Percentiles rank a stretch among this genome's conserved stretches.
Conservation (phyloP, 2,329 filamentous ascomycete species). For the Penicillium sp. region DNA sequence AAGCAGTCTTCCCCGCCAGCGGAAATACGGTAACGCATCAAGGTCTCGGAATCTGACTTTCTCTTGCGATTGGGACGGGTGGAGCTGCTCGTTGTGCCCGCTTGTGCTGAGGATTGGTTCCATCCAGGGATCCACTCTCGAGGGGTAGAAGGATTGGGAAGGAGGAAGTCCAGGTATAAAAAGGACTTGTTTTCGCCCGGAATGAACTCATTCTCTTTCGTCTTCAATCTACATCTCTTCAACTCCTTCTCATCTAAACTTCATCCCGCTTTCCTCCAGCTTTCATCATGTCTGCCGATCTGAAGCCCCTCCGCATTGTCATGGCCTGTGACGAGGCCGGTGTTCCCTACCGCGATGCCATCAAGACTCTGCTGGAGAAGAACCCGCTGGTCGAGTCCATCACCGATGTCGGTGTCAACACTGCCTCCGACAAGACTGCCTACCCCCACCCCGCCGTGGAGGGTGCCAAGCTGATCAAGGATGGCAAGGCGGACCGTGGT, state of each 20-base stretch:
- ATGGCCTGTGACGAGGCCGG: constrained; percentile 67
- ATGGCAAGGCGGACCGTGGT: constrained; percentile 62
- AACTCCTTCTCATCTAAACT: neutral
- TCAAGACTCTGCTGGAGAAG: constrained; percentile 65
- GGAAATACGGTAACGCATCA: too few species aligned
- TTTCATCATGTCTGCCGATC: constrained; percentile 29
- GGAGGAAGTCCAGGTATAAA: constrained; percentile 7
- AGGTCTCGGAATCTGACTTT: constrained; percentile 5
- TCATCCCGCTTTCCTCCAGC: neutral
- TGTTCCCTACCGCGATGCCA: constrained; percentile 68
- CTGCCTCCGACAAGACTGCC: constrained; percentile 65
- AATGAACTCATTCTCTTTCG: neutral
- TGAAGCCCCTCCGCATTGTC: constrained; percentile 51
- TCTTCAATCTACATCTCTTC: neutral
- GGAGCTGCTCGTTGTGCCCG: constrained; percentile 9
- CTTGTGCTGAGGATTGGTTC: too few species aligned
- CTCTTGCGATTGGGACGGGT: constrained; percentile 5
- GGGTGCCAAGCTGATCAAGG: constrained; percentile 54
- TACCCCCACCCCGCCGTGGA: constrained; percentile 74
- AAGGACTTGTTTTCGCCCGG: neutral
- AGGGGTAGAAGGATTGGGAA: constrained; percentile 1
- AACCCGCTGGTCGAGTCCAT: constrained; percentile 62
- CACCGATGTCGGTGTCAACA: constrained; percentile 67
- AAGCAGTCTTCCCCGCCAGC: neutral
- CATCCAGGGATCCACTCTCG: constrained; percentile 13